phyloP scores from a whole-genome alignment of 1,284 basidiomycete species.

The Ustilago xerochloae region DNA sequence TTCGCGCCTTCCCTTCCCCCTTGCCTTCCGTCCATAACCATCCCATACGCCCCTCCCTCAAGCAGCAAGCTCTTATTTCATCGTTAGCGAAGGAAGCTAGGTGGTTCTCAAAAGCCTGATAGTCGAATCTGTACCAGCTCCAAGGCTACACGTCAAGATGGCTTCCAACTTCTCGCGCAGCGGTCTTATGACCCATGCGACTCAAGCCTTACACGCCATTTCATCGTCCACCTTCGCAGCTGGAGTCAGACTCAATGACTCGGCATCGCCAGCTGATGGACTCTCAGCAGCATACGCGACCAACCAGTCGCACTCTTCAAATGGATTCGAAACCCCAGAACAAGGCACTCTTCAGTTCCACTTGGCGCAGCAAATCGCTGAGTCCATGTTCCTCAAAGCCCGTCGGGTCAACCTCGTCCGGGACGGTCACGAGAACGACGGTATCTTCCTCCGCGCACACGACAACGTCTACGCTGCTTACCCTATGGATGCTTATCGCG shows the following conservation, averaged over 20 bases:
- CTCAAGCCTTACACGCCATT: slow-evolving; percentile 21
- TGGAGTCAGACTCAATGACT: slow-evolving; percentile 13
- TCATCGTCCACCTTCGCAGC: slow-evolving; percentile 18
- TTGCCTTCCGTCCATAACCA: neutral
- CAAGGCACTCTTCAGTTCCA: slow-evolving; percentile 27
- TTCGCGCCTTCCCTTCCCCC: neutral
- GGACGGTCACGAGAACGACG: slow-evolving; percentile 16
- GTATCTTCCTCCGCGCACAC: slow-evolving; percentile 32
- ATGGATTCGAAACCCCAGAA: neutral
- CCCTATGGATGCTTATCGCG: slow-evolving; percentile 68
- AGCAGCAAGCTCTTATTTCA: too few relatives aligned
- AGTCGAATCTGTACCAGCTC: neutral
- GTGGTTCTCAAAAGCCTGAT: too few relatives aligned
- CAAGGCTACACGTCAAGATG: slow-evolving; percentile 5
- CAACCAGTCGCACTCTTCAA: neutral
- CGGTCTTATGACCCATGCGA: slow-evolving; percentile 32
- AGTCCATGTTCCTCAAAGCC: slow-evolving; percentile 32
- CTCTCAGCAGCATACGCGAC: slow-evolving; percentile 23
- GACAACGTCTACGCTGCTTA: slow-evolving; percentile 28
- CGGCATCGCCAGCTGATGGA: slow-evolving; percentile 15
- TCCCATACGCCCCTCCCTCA: neutral
- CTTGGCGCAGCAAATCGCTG: slow-evolving; percentile 29
- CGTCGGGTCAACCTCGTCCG: slow-evolving; percentile 30
- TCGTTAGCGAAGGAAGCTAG: neutral
- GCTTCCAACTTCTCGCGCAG: slow-evolving; percentile 29